Base-by-base conservation (phyloP, 1,284 basidiomycete genomes). In the Pseudomicrostroma phylloplanum region DNA sequence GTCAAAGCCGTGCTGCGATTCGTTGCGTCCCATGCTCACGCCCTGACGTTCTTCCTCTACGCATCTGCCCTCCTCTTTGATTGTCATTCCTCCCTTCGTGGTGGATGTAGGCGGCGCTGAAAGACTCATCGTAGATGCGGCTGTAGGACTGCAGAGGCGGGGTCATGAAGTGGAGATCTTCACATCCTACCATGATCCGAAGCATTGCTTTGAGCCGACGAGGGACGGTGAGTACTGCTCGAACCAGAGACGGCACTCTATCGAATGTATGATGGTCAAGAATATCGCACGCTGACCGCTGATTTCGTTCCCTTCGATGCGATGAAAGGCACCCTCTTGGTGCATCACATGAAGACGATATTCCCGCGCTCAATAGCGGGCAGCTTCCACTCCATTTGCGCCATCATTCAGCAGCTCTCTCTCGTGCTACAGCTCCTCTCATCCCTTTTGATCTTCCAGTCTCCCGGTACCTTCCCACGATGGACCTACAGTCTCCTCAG, bases 41-140 rank as follows among this genome's bases (percentile, higher is more conserved):
- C 21, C 30, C n/a, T 26, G 15, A 42, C 19, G 21, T 15, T 60
- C 46, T 11, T 55, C 26, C 59, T 39, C 57, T 39, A n/a, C 54
- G 6, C 54, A 25, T 23, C n/a, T 36, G 19, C 36, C 41, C 43
- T 12, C 25, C 46, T n/a, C n/a, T n/a, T n/a, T 58, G 13, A 7
- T 57, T 23, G 25, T 53, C 39, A 26, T 15, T 30, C 30, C 26
- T 30, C 11, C 43, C 15, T 11, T 39, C 43, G 12, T 41, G 19
- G 6, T 9, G 3, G 4, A 36, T 36, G 9, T 69, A 94, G 92
- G 92, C 69, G 94, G 94, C 13, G 94, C 94, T 0, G 94, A 98
- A 80, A 84, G 92, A 53, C 85, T 97, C 9, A 87, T 98, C 0
- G 92, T 97, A n/a, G 94, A 98, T 79, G 91, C 92, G 17, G 93